A percentile compares a stretch with the other conserved stretches of the same genome.
phyloP scores from a whole-genome alignment of 2,329 filamentous ascomycete species.

The Gaeumannomyces tritici region DNA sequence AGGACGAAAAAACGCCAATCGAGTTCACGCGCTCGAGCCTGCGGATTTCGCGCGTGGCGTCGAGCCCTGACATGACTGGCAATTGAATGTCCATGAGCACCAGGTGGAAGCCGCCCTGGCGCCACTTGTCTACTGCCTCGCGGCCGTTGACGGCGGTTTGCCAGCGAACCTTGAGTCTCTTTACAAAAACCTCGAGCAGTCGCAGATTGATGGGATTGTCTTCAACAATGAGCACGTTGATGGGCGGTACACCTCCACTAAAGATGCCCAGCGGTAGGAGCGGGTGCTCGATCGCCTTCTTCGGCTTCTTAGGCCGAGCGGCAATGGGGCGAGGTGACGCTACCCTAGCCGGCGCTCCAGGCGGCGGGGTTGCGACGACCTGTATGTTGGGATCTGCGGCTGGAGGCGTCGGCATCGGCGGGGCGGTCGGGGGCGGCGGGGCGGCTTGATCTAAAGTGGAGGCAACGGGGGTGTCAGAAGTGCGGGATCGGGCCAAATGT shows the following conservation, averaged over 20 bases:
- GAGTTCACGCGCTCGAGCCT: slow-evolving; percentile 82
- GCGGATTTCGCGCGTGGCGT: slow-evolving; percentile 91
- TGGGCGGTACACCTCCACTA: slow-evolving; percentile 80
- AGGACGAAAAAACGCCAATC: slow-evolving; percentile 82
- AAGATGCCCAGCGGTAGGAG: slow-evolving; percentile 54
- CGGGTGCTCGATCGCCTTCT: slow-evolving; percentile 37
- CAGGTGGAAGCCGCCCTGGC: slow-evolving; percentile 82
- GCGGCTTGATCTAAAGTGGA: background rate
- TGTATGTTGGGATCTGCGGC: slow-evolving; percentile 34
- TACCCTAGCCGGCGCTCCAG: slow-evolving; percentile 24
- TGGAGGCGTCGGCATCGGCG: slow-evolving; percentile 20
- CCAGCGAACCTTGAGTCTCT: slow-evolving; percentile 90
- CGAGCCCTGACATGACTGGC: slow-evolving; percentile 90
- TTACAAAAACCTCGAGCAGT: slow-evolving; percentile 90
- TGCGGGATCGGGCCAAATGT: background rate
- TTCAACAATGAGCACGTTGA: slow-evolving; percentile 95
- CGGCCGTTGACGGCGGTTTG: slow-evolving; percentile 93
- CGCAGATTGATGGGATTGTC: slow-evolving; percentile 97
- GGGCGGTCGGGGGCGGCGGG: background rate
- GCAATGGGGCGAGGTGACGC: slow-evolving; percentile 37
- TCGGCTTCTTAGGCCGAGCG: slow-evolving; percentile 37
- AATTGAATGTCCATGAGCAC: slow-evolving; percentile 98
- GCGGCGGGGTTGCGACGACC: slow-evolving; percentile 40
- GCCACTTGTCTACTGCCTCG: slow-evolving; percentile 91
- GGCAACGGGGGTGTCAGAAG: background rate